A percentile compares a stretch with the other conserved stretches of the same genome.
phyloP scores from a whole-genome alignment of 148 eudicot genomes.

The Euryodendron excelsum region DNA sequence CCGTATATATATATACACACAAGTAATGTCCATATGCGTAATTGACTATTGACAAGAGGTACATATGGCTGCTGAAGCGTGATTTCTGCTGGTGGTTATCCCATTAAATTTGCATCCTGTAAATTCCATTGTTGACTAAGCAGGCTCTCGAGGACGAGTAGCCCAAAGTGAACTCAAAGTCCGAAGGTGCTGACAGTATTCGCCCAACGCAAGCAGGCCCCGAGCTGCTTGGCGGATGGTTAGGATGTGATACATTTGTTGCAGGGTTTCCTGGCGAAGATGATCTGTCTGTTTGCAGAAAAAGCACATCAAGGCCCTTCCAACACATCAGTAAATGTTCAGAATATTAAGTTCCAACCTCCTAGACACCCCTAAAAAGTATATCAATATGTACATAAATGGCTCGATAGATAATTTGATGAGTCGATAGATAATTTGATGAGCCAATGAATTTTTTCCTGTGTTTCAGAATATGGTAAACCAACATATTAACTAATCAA shows the following conservation, averaged over 20 bases:
- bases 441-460: too few species aligned
- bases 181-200: conserved; percentile 77
- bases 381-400: not conserved
- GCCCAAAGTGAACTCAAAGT: conserved; percentile 67
- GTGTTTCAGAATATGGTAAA: too few species aligned
- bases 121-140: conserved; percentile 15
- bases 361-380: too few species aligned
- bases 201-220: conserved; percentile 79
- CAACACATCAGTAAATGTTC: not conserved
- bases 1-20: too few species aligned
- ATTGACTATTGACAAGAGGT: not conserved
- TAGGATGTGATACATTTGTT: conserved; percentile 65
- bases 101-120: not conserved
- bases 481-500: too few species aligned
- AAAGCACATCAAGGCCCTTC: not conserved
- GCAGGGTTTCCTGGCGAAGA: conserved; percentile 72
- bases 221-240: conserved; percentile 71
- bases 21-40: conserved; percentile 9
- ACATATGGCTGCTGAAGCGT: not conserved
- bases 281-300: conserved; percentile 73
- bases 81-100: conserved; percentile 2
- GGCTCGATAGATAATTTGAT: too few species aligned
- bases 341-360: not conserved
- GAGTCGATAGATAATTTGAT: too few species aligned
- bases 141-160: conserved; percentile 45